Evolutionary conservation across 306 rosid genomes (phyloP), one percentile per base, ranked within the genome.

Genomic region (Dryas alaskensis): DNA sequence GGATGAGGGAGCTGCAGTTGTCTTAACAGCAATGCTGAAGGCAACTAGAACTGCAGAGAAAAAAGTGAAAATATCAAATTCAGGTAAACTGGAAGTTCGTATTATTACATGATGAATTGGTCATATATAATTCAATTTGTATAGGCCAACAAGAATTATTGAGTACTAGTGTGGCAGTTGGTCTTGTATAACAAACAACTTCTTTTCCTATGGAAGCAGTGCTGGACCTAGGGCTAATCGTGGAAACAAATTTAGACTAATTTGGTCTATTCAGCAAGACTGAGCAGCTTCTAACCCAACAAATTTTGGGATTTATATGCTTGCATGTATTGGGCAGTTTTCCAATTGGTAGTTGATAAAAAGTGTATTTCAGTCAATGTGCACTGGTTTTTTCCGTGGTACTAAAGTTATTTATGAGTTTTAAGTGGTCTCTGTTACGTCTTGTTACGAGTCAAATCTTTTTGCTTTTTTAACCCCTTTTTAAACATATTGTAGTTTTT

Each of bases 1-100:
- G 78, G 96, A 94, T 81, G 94, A 89, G 13, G 96, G 85, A 76
- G 85, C 89, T 81, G 96, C 89, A 54, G 82, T 73, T 64, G 86
- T 88, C 82, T 73, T 94, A 79, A 70, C 76, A 76, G 96, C 98
- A 75, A 63, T 87, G 73, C 77, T 91, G 75, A 85, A 87, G 77
- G 92, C 89, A 79, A 86, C 90, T 69, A 81, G 87, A 87, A 80
- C 75, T 79, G 68, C n/a, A 13, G 96, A 89, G 79, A 79, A 73
- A 67, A 89, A 69, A 60, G 90, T 92, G 78, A 89, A 87, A 86
- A 77, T 74, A 22, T 90, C 91, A 45, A 72, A 76, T 42, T 86
- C 96, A 80, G 97, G 98, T 94, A 67, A 76, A 69, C 63, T 60
- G 42, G 68, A 80, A 52, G 31, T 63, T 72, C 62, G 10, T 70